Conservation (phyloP, 1,284 basidiomycete genomes). For the Pseudozyma hubeiensis region DNA sequence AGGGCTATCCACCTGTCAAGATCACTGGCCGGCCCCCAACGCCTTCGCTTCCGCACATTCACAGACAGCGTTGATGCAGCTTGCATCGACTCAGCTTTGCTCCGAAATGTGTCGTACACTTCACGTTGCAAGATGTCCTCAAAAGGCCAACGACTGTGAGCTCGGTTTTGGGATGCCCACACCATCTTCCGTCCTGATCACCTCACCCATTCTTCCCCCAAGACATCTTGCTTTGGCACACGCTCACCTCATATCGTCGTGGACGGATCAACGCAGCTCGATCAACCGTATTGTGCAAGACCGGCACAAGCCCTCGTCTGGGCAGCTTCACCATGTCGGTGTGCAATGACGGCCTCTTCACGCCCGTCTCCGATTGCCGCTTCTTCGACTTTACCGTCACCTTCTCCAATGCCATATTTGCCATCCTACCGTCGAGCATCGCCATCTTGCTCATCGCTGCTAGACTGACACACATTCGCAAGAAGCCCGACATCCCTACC, state of each 20-base stretch:
- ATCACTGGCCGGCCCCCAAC: not conserved
- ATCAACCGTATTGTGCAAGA: not conserved
- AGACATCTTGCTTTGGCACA: not conserved
- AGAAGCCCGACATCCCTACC: conserved; percentile 30
- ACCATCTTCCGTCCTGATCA: not conserved
- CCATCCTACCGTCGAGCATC: conserved; percentile 36
- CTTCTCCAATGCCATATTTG: conserved; percentile 51
- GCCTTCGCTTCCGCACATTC: not conserved
- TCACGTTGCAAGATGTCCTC: not conserved
- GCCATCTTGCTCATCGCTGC: conserved; percentile 28
- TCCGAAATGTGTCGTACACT: not conserved
- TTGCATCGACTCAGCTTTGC: conserved; percentile 11
- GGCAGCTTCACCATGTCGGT: conserved; percentile 7
- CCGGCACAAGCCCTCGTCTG: not conserved
- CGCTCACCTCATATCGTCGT: not conserved
- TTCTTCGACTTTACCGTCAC: conserved; percentile 58
- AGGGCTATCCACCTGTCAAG: conserved; percentile 1
- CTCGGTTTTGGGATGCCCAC: not conserved
- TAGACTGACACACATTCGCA: conserved; percentile 16
- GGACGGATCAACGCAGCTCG: not conserved
- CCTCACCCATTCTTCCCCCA: not conserved
- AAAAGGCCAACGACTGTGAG: conserved; percentile 1
- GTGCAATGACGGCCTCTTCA: conserved; percentile 49
- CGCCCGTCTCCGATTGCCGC: conserved; percentile 52
- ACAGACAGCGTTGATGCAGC: no score